These are phyloP conservation scores for Sporisorium iseilematis-ciliati DNA, from an alignment of 1,284 basidiomycete species.

Conservation along the genomic window DNA sequence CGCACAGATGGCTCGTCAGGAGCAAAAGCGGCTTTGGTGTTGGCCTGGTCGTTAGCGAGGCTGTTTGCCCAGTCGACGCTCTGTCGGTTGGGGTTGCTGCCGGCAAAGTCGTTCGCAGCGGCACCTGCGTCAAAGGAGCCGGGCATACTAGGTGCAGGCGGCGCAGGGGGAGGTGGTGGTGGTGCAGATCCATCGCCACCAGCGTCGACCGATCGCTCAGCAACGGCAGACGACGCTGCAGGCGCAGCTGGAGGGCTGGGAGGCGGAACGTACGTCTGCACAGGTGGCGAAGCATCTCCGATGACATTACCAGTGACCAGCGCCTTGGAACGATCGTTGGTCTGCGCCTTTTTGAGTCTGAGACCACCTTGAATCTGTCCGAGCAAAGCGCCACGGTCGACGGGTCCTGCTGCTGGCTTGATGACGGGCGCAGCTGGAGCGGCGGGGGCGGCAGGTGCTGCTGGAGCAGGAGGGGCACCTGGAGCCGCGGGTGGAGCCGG, in stretches of 20 bases:
- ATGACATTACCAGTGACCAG: conserved; percentile 81
- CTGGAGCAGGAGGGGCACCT: conserved; percentile 68
- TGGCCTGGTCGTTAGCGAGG: conserved; percentile 80
- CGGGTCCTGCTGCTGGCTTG: conserved; percentile 69
- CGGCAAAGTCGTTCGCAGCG: conserved; percentile 62
- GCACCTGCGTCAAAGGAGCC: conserved; percentile 59
- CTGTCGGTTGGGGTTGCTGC: conserved; percentile 76
- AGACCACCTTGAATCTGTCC: conserved; percentile 85
- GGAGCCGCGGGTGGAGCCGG: conserved; percentile 50
- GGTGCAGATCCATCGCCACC: conserved; percentile 21
- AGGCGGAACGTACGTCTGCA: conserved; percentile 70
- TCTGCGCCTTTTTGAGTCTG: conserved; percentile 81
- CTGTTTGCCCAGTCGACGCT: conserved; percentile 92
- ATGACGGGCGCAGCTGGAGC: conserved; percentile 65
- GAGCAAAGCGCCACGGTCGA: conserved; percentile 80
- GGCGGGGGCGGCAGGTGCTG: conserved; percentile 57
- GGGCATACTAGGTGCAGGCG: conserved; percentile 56
- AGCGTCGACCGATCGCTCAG: conserved; percentile 23
- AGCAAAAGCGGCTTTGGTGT: conserved; percentile 67
- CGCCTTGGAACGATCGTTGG: conserved; percentile 84
- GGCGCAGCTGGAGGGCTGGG: conserved; percentile 54
- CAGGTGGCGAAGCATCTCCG: conserved; percentile 79
- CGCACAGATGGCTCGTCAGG: conserved; percentile 75
- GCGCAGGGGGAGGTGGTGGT: conserved; percentile 70
- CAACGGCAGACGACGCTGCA: conserved; percentile 49